Conservation (phyloP, 306 rosid species). For the Echinosophora koreensis region DNA sequence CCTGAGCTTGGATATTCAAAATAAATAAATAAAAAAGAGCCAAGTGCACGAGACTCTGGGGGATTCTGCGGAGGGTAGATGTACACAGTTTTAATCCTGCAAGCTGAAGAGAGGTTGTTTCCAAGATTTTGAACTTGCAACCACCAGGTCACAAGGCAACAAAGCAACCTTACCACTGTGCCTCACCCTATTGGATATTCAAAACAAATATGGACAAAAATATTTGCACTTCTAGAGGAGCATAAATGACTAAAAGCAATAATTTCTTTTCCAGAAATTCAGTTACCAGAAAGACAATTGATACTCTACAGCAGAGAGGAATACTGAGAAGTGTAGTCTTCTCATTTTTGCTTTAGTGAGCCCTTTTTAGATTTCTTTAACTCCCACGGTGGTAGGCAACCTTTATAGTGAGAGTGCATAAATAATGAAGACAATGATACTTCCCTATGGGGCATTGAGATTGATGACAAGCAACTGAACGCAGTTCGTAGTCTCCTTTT, state of each 20-base stretch:
- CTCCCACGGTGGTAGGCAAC: constrained; percentile 88
- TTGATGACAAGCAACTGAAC: constrained; percentile 81
- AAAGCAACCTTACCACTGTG: too few relatives aligned
- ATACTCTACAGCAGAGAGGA: constrained; percentile 41
- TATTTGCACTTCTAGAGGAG: constrained; percentile 30
- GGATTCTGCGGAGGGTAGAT: too few relatives aligned
- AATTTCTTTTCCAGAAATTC: constrained; percentile 38
- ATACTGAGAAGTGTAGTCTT: constrained; percentile 37
- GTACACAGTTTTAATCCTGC: too few relatives aligned
- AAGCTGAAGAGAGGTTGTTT: too few relatives aligned
- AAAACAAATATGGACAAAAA: constrained; percentile 50
- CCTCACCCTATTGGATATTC: too few relatives aligned
- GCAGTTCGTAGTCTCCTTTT: constrained; percentile 73
- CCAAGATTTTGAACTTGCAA: too few relatives aligned
- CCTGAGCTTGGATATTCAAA: constrained; percentile 49
- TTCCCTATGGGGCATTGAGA: constrained; percentile 78
- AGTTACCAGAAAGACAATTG: constrained; percentile 43
- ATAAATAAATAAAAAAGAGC: constrained; percentile 18
- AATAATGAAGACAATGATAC: constrained; percentile 88
- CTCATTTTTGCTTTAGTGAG: constrained; percentile 68
- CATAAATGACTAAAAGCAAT: constrained; percentile 36
- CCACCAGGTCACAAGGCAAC: too few relatives aligned
- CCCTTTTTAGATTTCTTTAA: constrained; percentile 65
- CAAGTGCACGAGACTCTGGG: too few relatives aligned
- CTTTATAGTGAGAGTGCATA: constrained; percentile 92